phyloP scores from a whole-genome alignment of 345 rosid genomes.

The Eucalyptus tenuipes region DNA sequence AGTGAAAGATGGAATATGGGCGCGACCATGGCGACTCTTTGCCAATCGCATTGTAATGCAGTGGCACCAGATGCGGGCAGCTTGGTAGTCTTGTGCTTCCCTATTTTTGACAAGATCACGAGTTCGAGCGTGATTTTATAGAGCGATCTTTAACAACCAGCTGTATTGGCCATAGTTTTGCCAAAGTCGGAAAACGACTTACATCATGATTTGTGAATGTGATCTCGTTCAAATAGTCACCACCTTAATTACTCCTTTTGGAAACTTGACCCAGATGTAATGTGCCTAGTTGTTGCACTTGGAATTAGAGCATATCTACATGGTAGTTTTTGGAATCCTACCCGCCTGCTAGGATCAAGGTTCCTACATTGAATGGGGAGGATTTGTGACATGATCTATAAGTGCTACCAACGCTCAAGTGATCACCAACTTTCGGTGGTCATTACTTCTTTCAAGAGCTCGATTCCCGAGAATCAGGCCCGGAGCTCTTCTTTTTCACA shows the following conservation, averaged over 20 bases:
- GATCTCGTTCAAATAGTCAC: not conserved
- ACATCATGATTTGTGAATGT: not conserved
- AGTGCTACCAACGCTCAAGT: not conserved
- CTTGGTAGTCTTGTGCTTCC: not conserved
- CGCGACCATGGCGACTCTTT: fast-evolving
- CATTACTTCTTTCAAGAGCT: not conserved
- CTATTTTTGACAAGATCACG: not conserved
- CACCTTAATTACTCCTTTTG: not conserved
- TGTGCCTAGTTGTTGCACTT: not conserved
- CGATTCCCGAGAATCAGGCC: not conserved
- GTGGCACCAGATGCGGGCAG: not conserved
- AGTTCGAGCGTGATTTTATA: not conserved
- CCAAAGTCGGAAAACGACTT: not conserved
- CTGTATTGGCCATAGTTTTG: not conserved
- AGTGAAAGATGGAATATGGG: not conserved
- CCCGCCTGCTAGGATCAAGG: not conserved
- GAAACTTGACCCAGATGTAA: not conserved
- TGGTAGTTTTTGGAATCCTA: not conserved
- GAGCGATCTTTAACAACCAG: not conserved
- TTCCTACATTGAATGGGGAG: not conserved
- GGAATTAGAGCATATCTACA: not conserved
- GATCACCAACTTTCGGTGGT: not conserved
- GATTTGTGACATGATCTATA: not conserved
- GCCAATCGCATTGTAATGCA: not conserved
- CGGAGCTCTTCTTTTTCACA: not conserved